Evolutionary conservation across 768 basidiomycete species (phyloP), one percentile per base, ranked within the genome.

Genomic region (Dacryopinax primogenitus): DNA sequence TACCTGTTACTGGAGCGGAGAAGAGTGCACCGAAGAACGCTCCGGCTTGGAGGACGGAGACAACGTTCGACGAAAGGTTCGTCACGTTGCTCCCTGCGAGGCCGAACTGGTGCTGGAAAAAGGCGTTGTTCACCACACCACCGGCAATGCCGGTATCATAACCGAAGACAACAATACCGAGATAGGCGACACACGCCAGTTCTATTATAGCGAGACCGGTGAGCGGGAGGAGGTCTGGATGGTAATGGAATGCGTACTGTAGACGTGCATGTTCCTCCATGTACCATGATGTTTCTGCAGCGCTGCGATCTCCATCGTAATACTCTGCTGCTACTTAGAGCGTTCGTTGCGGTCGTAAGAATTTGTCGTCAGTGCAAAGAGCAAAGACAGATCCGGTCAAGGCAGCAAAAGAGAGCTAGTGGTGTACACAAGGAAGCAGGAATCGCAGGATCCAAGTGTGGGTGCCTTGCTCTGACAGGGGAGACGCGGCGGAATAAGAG

Each of bases 1-100:
- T 66, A 88, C 88, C 76, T 12, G 87, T 87, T 44, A 87, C 70
- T 0, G 86, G 86, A 1, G 86, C 86, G 68, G 84, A 86, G 11
- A 81, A 81, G 4, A 94, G 73, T 15, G 90, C 88, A 65, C 91
- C 92, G 71, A 92, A 92, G 80, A 92, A 92, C 0, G 89, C 88
- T 12, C 90, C 90, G 2, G 85, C 88, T 72, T 92, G 91, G 11
- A 93, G 79, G 2, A 92, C 88, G 1, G 91, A 89, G 18, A 93
- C 92, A 44, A 94, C 86, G 68, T 74, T 90, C 44, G 87, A 86
- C 0, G 85, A 86, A n/a, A 92, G 77, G 2, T 78, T 76, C 26
- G 83, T 76, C 62, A 77, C 72, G 13, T 66, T 35, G 3, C 26
- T 64, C 15, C 21, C 15, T 33, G 36, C 39, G 63, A 88, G 77